Base-by-base conservation (phyloP, 192 early-diverging fungal genomes). In the Spizellomyces punctatus region DNA sequence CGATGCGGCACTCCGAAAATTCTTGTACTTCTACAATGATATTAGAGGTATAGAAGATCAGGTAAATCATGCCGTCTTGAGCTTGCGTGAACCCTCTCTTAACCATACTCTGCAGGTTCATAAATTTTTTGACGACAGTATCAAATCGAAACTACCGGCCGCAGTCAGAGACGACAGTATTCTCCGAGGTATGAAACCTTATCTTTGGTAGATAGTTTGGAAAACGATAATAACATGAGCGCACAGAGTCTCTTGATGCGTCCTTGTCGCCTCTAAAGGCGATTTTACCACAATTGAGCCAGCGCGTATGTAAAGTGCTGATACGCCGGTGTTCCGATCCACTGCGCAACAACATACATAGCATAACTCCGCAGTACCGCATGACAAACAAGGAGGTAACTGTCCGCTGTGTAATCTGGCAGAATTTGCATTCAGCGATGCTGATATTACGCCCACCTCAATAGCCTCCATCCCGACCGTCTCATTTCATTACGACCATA, bases 21-120 rank as follows among this genome's bases (percentile, higher is more conserved):
- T 50, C 43, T 46, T 77, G 19, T 72, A 77, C 64, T 73, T 77
- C 47, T 67, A 73, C 48, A 78, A 74, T 47, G 74, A 76, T 46
- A n/a, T 76, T 8, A 14, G 45, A n/a, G 56, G n/a, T 27, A 46
- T 76, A 21, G 19, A 45, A 9, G 8, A 19, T 43, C 52, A 62
- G 73, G 73, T 75, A 46, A 9, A 36, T 55, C 14, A 70, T 36
- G 27, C 27, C 27, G 27, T 36, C 27, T 36, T 0, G 27, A 36
- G 27, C 27, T 36, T 36, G 27, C 27, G 27, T 36, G 27, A 36
- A 3, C 27, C 27, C 27, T 36, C 27, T 36, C 27, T 3, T 36
- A 36, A 36, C 0, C 27, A 36, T 36, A 3, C 27, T 36, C 1
- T 36, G 3, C 27, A 36, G 27, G 27, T 36, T 36, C 3, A 36